phyloP scores from a whole-genome alignment of 495 filamentous ascomycete species.

The Podospora pseudocomata region DNA sequence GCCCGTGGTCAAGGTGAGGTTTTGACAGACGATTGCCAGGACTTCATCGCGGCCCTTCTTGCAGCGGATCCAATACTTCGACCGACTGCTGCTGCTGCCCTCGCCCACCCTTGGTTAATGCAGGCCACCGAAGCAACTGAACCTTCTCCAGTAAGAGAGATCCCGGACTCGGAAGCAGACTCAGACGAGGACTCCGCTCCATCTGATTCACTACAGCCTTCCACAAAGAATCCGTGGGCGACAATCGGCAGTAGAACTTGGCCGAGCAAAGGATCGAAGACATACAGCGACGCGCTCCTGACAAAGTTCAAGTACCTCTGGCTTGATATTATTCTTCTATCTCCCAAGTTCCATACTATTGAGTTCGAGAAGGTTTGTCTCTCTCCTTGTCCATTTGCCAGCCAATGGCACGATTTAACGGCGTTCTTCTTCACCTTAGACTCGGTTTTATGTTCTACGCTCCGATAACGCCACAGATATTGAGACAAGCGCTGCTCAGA shows the following conservation, averaged over 20 bases:
- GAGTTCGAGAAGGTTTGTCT: not conserved
- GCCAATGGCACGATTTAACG: no score
- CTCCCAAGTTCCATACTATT: not conserved
- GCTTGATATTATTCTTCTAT: not conserved
- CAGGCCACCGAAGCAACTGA: not conserved
- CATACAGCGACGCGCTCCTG: not conserved
- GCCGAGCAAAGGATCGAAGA: not conserved
- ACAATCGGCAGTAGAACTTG: not conserved
- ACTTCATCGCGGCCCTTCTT: not conserved
- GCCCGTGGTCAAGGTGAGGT: not conserved
- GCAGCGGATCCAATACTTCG: slow-evolving; percentile 3
- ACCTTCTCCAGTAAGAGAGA: not conserved
- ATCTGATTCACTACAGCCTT: not conserved
- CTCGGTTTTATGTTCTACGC: slow-evolving; percentile 1
- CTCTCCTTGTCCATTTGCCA: not conserved
- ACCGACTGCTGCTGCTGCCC: not conserved
- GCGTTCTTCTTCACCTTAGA: not conserved
- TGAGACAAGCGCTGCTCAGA: slow-evolving; percentile 1
- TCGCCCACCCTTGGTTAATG: not conserved
- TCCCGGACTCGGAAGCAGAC: not conserved
- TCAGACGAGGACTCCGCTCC: not conserved
- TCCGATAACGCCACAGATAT: slow-evolving; percentile 5
- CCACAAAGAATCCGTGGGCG: not conserved
- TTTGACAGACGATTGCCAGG: not conserved
- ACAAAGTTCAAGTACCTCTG: not conserved